These are phyloP conservation scores for Orobanche coerulescens DNA, from an alignment of 257 asterid species.

Conservation along the genomic window DNA sequence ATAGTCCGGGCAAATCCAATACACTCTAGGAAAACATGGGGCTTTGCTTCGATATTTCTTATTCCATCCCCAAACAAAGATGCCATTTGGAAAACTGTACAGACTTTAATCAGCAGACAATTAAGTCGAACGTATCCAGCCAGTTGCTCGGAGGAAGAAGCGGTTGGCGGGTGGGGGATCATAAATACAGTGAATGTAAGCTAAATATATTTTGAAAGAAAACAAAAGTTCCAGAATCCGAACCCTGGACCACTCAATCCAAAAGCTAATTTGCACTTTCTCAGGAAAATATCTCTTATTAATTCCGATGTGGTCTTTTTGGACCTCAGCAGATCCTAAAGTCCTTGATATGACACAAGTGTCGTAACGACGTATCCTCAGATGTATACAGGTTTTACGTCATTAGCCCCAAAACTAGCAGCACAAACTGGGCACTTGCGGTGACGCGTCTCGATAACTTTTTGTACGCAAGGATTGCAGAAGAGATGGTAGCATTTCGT, in stretches of 20 bases:
- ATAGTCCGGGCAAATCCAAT: constrained; percentile 13
- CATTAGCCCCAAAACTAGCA: constrained; percentile 76
- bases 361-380: constrained; percentile 23
- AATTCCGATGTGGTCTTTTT: constrained; percentile 7
- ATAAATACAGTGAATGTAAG: constrained; percentile 8
- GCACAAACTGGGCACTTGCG: constrained; percentile 94
- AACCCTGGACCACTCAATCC: constrained; percentile 21
- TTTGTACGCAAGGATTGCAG: constrained; percentile 82
- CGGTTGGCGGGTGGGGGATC: background rate
- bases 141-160: constrained; percentile 12
- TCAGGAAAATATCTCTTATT: constrained; percentile 11
- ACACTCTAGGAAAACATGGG: constrained; percentile 14
- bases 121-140: constrained; percentile 14
- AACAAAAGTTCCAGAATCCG: constrained; percentile 11
- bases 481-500: constrained; percentile 93
- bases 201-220: background rate
- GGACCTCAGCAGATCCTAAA: constrained; percentile 24
- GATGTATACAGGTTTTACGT: constrained; percentile 88
- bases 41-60: constrained; percentile 5
- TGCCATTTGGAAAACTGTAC: constrained; percentile 17
- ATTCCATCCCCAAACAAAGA: constrained; percentile 18
- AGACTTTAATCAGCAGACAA: constrained; percentile 29
- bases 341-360: background rate
- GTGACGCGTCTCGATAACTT: constrained; percentile 61
- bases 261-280: constrained; percentile 17